Conservation (phyloP, 2,329 filamentous ascomycete species). For the Penicillium sp. region DNA sequence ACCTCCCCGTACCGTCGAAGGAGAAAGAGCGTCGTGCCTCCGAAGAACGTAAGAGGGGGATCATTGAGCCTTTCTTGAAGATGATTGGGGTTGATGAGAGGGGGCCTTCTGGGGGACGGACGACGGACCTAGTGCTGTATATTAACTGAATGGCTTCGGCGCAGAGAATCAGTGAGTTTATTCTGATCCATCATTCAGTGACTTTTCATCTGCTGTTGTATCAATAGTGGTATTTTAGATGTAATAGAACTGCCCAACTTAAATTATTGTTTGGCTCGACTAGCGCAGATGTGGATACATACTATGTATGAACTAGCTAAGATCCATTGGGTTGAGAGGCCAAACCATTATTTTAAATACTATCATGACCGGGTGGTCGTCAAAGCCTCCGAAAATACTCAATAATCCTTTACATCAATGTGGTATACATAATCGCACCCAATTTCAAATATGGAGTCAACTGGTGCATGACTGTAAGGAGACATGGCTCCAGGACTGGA, state of each 20-base stretch:
- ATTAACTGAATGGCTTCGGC: not conserved
- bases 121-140: constrained; percentile 9
- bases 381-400: too few relatives aligned
- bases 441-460: too few relatives aligned
- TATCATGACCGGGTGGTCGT: too few relatives aligned
- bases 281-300: not conserved
- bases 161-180: not conserved
- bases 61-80: constrained; percentile 70
- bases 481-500: too few relatives aligned
- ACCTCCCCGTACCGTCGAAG: constrained; percentile 37
- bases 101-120: constrained; percentile 32
- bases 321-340: not conserved
- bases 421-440: too few relatives aligned
- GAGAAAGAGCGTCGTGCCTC: constrained; percentile 61
- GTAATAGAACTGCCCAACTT: not conserved
- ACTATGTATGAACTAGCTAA: not conserved
- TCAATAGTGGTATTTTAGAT: not conserved
- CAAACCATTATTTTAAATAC: too few relatives aligned
- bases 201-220: not conserved
- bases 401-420: too few relatives aligned
- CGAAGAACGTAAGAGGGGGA: constrained; percentile 64
- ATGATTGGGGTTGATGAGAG: constrained; percentile 36
- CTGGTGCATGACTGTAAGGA: too few relatives aligned
- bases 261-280: not conserved
- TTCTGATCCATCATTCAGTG: not conserved